These are phyloP conservation scores for Xylaria telfairii DNA, from an alignment of 495 filamentous ascomycete species.

Conservation along the genomic window DNA sequence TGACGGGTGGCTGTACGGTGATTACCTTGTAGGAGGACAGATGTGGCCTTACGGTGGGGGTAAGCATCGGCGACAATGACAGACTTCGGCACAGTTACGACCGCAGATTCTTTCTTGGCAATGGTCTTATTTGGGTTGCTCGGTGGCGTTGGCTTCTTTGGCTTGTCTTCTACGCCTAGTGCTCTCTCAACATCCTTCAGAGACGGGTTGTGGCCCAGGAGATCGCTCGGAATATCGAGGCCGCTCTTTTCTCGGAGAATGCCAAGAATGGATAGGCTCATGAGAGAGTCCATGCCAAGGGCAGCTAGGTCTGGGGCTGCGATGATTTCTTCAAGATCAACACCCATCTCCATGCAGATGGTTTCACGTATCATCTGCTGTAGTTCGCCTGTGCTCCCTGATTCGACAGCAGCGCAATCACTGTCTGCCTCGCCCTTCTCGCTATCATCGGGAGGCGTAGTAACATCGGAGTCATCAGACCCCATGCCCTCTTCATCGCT, in stretches of 20 bases:
- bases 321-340: slow-evolving; percentile 67
- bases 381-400: slow-evolving; percentile 48
- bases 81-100: slow-evolving; percentile 38
- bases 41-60: slow-evolving; percentile 67
- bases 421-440: slow-evolving; percentile 50
- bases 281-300: slow-evolving; percentile 67
- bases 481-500: slow-evolving; percentile 52
- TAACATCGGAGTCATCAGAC: slow-evolving; percentile 53
- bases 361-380: slow-evolving; percentile 61
- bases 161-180: slow-evolving; percentile 50
- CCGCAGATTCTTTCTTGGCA: slow-evolving; percentile 50
- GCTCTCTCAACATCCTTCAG: slow-evolving; percentile 55
- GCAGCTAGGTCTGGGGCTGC: slow-evolving; percentile 57
- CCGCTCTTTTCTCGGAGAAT: slow-evolving; percentile 64
- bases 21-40: slow-evolving; percentile 70
- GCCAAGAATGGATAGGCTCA: slow-evolving; percentile 62
- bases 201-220: slow-evolving; percentile 54
- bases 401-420: slow-evolving; percentile 36
- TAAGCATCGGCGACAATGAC: slow-evolving; percentile 68
- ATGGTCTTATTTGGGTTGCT: slow-evolving; percentile 45
- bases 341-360: slow-evolving; percentile 72
- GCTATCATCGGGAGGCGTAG: slow-evolving; percentile 53
- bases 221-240: slow-evolving; percentile 52
- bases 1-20: slow-evolving; percentile 63
- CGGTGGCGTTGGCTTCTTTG: slow-evolving; percentile 41